Evolutionary conservation across 73 alveolate species (phyloP).

Genomic region (Stentor coeruleus): DNA sequence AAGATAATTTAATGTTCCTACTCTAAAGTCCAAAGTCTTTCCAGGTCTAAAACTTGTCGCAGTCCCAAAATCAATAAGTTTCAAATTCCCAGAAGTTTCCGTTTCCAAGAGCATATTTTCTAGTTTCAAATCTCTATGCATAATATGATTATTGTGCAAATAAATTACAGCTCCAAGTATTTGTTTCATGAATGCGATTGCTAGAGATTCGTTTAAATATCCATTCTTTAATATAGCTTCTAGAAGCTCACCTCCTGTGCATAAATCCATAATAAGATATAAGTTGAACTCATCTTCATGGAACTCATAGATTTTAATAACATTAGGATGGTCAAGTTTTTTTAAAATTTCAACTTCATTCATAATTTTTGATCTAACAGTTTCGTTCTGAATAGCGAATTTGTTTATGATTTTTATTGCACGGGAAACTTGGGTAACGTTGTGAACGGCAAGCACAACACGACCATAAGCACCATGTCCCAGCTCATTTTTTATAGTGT

Average conservation of each 20-base stretch:
- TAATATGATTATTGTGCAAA: conserved; percentile 50
- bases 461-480: conserved; percentile 58
- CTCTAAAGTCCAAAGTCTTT: not conserved
- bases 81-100: conserved; percentile 51
- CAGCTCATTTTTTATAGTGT: no score
- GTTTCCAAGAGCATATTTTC: conserved; percentile 56
- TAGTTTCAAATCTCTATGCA: conserved; percentile 65
- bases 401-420: conserved; percentile 67
- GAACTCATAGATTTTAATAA: conserved; percentile 65
- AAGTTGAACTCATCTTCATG: conserved; percentile 66
- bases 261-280: conserved; percentile 68
- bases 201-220: conserved; percentile 45
- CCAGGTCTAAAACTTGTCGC: not conserved
- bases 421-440: conserved; percentile 35
- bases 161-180: conserved; percentile 52
- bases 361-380: not conserved
- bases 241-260: conserved; percentile 78
- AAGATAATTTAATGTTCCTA: conserved; percentile 1
- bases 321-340: conserved; percentile 69
- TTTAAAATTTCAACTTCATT: conserved; percentile 14
- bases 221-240: conserved; percentile 29
- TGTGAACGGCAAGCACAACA: conserved; percentile 57
- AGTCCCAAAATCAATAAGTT: conserved; percentile 76
- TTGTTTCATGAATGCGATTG: conserved; percentile 59
- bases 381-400: conserved; percentile 41